These are phyloP conservation scores for Lyophyllum decastes DNA, from an alignment of 768 basidiomycete genomes.

Conservation along the genomic window DNA sequence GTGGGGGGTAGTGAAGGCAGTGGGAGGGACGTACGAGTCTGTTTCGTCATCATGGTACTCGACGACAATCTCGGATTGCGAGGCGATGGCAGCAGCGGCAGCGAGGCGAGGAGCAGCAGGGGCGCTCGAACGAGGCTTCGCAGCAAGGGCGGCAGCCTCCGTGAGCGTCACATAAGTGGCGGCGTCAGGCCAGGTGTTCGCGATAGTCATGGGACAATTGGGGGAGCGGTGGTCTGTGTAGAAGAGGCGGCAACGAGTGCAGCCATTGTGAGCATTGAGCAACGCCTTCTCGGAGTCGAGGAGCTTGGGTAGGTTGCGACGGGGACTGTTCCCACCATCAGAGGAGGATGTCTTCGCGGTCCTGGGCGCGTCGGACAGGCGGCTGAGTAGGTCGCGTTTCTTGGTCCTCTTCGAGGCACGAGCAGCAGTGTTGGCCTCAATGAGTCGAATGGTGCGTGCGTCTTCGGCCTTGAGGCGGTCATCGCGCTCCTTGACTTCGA, in stretches of 20 bases:
- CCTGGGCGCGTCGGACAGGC: neutral
- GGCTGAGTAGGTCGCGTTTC: neutral
- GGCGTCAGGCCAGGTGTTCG: slow-evolving; percentile 1
- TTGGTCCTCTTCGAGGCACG: neutral
- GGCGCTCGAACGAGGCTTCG: neutral
- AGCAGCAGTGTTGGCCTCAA: neutral
- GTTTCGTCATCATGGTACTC: neutral
- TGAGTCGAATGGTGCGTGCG: neutral
- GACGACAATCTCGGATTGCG: neutral
- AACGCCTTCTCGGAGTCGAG: slow-evolving; percentile 8
- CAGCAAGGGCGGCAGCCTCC: neutral
- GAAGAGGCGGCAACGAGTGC: slow-evolving; percentile 15
- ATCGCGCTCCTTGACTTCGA: slow-evolving; percentile 2
- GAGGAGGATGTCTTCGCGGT: neutral
- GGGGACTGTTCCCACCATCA: neutral
- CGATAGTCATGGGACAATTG: neutral
- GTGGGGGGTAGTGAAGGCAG: neutral
- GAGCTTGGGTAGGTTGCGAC: slow-evolving; percentile 10
- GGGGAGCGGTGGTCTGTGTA: slow-evolving; percentile 10
- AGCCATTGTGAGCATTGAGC: slow-evolving; percentile 16
- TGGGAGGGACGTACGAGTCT: neutral
- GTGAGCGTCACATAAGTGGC: neutral
- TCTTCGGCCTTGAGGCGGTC: neutral
- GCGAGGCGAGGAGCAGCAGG: neutral
- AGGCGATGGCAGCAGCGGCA: neutral